phyloP scores from a whole-genome alignment of 1,284 basidiomycete species.

The Coniferiporia weirii region DNA sequence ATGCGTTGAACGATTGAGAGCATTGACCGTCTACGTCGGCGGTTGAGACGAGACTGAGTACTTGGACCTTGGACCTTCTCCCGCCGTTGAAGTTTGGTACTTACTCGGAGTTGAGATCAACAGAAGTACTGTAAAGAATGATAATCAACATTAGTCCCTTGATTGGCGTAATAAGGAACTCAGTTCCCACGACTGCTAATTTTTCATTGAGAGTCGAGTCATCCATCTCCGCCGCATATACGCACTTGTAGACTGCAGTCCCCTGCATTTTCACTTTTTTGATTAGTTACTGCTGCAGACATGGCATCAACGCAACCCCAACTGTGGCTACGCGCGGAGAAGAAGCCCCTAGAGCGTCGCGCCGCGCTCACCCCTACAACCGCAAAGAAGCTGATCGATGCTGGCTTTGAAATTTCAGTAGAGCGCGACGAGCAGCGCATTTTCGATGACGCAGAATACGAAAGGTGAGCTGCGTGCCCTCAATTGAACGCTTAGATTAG shows the following conservation, averaged over 20 bases:
- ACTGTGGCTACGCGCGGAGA: slow-evolving; percentile 93
- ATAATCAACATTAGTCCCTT: too few relatives aligned
- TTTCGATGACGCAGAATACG: slow-evolving; percentile 93
- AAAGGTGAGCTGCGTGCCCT: slow-evolving; percentile 57
- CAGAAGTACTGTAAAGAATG: too few relatives aligned
- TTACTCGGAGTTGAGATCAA: too few relatives aligned
- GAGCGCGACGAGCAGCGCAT: slow-evolving; percentile 94
- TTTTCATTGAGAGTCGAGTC: not conserved
- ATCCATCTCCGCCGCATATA: slow-evolving; percentile 2
- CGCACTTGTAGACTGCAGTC: not conserved
- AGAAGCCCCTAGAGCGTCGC: slow-evolving; percentile 90
- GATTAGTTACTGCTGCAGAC: not conserved
- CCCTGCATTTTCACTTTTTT: not conserved
- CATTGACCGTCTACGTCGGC: too few relatives aligned
- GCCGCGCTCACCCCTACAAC: slow-evolving; percentile 93
- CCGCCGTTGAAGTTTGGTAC: too few relatives aligned
- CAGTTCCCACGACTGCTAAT: slow-evolving; percentile 6
- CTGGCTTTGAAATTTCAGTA: slow-evolving; percentile 88
- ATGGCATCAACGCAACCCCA: slow-evolving; percentile 10
- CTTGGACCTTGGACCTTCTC: too few relatives aligned
- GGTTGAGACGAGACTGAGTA: too few relatives aligned
- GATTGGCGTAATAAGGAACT: not conserved
- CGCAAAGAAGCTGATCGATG: slow-evolving; percentile 85
- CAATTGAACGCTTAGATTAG: too few relatives aligned
- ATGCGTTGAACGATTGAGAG: too few relatives aligned